Evolutionary conservation across 1,139 yeast genomes (phyloP), one percentile per base, ranked within the genome.

Genomic region (Debaryomyces subglobosus): DNA sequence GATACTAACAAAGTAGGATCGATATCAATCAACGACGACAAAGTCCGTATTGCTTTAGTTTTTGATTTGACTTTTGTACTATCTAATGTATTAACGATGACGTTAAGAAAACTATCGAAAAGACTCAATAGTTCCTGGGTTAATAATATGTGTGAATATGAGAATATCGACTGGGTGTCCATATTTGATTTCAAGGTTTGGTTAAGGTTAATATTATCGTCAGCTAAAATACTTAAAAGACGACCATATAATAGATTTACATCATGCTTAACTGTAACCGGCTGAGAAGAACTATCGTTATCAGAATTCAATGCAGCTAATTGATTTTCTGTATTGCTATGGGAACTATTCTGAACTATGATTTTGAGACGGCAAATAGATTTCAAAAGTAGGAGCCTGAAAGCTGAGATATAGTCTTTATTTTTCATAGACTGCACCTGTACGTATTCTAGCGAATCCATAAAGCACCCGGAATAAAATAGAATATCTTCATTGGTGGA

Each of bases 1-100:
- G 79, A 67, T 1, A 74, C 62, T 38, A 88, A 63, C 30, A 88
- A 64, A 0, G 67, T 56, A 0, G 82, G 74, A 46, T 86, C 86
- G 29, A 71, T 72, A n/a, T 74, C 74, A 6, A 86, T 74, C 5
- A 74, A 53, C 0, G 54, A 45, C 0, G 77, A 60, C 21, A 89
- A 64, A 38, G 83, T 77, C 50, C 83, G 82, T 25, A 89, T 73
- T 0, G 92, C 89, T 47, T 83, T 81, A 0, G 89, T 77, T 57
- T 87, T 79, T 1, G 85, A 68, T 53, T 84, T 87, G 23, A 82
- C 77, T 55, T 83, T 85, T 1, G 76, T 57, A 51, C 81, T 79
- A 27, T 76, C 79, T 44, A 86, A 63, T 0, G 80, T 68, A 5
- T 63, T 65, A 13, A 85, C 58, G 3, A 89, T 64, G 12, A 82